Percentiles rank a stretch among this genome's conserved stretches.
Evolutionary conservation across 2,329 filamentous ascomycete species (phyloP).

Genomic region (Apiospora aurea): DNA sequence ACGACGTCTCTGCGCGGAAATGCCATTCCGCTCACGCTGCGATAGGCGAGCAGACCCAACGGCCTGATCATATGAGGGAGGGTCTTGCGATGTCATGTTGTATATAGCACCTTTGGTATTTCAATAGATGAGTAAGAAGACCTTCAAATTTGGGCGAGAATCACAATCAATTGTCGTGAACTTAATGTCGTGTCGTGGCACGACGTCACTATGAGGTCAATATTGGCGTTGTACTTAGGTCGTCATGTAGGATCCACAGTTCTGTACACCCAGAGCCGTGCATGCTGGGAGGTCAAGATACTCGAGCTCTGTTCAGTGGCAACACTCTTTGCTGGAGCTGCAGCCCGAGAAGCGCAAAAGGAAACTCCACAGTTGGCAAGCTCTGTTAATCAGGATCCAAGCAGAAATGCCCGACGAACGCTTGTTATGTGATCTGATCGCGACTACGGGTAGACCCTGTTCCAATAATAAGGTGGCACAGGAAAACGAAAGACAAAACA

Average conservation of each 20-base stretch:
- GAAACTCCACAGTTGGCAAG: not conserved
- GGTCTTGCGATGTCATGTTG: conserved; percentile 1
- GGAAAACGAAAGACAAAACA: not conserved
- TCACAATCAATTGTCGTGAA: not conserved
- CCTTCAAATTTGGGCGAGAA: too few relatives aligned
- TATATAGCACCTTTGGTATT: not conserved
- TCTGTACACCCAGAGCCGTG: not conserved
- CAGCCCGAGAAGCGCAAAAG: not conserved
- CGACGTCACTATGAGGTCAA: conserved; percentile 18
- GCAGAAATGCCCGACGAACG: too few relatives aligned
- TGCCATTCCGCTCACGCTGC: conserved; percentile 2
- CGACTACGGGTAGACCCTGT: not conserved
- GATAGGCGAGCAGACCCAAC: not conserved
- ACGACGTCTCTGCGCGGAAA: conserved; percentile 4
- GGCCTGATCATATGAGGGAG: conserved; percentile 5
- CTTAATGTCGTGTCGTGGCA: not conserved
- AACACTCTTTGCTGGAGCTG: not conserved
- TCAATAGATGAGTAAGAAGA: not conserved
- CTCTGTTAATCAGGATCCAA: not conserved
- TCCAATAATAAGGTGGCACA: not conserved
- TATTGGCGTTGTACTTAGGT: not conserved
- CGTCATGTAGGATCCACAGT: conserved; percentile 8
- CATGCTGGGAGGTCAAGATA: not conserved
- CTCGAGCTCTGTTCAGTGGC: not conserved
- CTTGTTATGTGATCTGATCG: not conserved